These are phyloP conservation scores for Pseudogymnoascus sp. DNA, from an alignment of 2,329 filamentous ascomycete species.

Conservation along the genomic window DNA sequence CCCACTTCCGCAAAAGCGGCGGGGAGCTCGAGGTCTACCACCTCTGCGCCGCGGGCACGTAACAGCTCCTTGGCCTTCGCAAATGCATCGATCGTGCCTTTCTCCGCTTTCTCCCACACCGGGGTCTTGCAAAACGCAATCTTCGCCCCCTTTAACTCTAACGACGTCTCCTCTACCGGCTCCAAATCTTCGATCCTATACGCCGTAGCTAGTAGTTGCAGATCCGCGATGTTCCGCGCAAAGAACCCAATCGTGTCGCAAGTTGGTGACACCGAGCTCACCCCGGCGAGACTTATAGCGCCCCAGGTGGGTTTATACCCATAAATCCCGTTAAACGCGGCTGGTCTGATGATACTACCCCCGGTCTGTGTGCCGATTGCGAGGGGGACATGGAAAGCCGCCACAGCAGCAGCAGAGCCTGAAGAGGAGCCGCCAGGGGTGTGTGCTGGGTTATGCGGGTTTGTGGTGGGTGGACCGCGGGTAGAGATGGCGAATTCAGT, in stretches of 20 bases:
- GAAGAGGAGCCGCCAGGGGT: slow-evolving; percentile 64
- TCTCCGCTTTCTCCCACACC: slow-evolving; percentile 44
- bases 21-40: slow-evolving; percentile 51
- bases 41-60: slow-evolving; percentile 42
- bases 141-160: slow-evolving; percentile 41
- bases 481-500: slow-evolving; percentile 58
- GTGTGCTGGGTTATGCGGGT: slow-evolving; percentile 46
- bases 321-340: slow-evolving; percentile 58
- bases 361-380: slow-evolving; percentile 60
- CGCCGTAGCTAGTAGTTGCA: slow-evolving; percentile 48
- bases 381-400: slow-evolving; percentile 56
- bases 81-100: slow-evolving; percentile 40
- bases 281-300: slow-evolving; percentile 55
- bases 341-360: slow-evolving; percentile 58
- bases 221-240: slow-evolving; percentile 50
- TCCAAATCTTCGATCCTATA: slow-evolving; percentile 51
- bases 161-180: slow-evolving; percentile 19
- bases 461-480: slow-evolving; percentile 48
- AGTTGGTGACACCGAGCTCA: slow-evolving; percentile 51
- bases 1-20: slow-evolving; percentile 42
- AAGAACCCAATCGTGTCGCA: slow-evolving; percentile 60
- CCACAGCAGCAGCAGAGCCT: slow-evolving; percentile 61
- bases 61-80: slow-evolving; percentile 37
- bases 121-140: slow-evolving; percentile 51
- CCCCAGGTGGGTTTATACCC: slow-evolving; percentile 63